Conservation (phyloP, 441 rosid genomes). For the Melastoma candidum region DNA sequence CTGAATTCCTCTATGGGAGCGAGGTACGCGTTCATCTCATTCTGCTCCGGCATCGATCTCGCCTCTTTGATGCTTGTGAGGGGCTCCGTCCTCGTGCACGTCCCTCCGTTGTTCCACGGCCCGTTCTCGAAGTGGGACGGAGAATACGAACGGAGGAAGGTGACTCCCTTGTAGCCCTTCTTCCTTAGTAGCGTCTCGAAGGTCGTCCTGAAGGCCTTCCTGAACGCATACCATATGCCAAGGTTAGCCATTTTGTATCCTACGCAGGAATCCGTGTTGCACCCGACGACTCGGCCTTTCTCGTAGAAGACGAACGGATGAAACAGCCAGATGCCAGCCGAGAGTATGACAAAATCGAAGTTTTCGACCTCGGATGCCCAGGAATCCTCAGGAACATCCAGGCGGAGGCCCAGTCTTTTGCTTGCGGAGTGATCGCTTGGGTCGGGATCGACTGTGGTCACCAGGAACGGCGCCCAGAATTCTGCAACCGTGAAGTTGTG, state of each 20-base stretch:
- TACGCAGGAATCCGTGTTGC: constrained; percentile 31
- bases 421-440: constrained; percentile 31
- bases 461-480: constrained; percentile 73
- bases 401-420: constrained; percentile 42
- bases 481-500: constrained; percentile 55
- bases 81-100: constrained; percentile 54
- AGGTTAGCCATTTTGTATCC: constrained; percentile 32
- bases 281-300: constrained; percentile 37
- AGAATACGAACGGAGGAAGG: constrained; percentile 61
- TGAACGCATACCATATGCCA: constrained; percentile 42
- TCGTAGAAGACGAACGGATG: constrained; percentile 45
- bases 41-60: too few relatives aligned
- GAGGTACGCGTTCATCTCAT: too few relatives aligned
- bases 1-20: too few relatives aligned
- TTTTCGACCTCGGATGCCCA: constrained; percentile 43
- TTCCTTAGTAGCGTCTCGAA: constrained; percentile 20
- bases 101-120: constrained; percentile 62
- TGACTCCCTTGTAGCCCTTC: constrained; percentile 31
- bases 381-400: constrained; percentile 49
- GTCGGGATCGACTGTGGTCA: constrained; percentile 42
- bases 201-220: constrained; percentile 52
- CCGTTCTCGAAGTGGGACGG: constrained; percentile 66
- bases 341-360: constrained; percentile 54
- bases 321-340: constrained; percentile 79
- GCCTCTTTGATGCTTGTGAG: constrained; percentile 28